A percentile compares a stretch with the other conserved stretches of the same genome.
Evolutionary conservation across 2,329 filamentous ascomycete species (phyloP).

Genomic region (Colletotrichum horii): DNA sequence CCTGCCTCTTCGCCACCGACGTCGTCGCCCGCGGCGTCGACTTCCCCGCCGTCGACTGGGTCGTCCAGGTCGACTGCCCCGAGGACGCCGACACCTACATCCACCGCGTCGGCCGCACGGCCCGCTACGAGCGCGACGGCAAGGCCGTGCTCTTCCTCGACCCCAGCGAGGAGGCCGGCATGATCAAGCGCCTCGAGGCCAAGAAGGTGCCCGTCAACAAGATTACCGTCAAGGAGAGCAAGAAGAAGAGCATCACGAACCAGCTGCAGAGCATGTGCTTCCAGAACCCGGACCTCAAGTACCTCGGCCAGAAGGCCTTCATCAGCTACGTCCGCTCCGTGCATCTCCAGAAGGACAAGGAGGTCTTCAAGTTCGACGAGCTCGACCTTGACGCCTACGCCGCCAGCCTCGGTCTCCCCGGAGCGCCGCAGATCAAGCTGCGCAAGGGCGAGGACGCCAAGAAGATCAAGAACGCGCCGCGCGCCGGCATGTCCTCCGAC

Average conservation of each 20-base stretch:
- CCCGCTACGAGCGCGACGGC: constrained; percentile 88
- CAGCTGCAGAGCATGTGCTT: constrained; percentile 96
- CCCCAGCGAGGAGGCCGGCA: constrained; percentile 90
- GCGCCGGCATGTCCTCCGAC: constrained; percentile 68
- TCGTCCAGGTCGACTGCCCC: constrained; percentile 97
- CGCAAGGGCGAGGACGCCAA: constrained; percentile 89
- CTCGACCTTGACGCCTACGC: constrained; percentile 88
- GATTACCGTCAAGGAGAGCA: constrained; percentile 87
- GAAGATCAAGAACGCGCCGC: constrained; percentile 83
- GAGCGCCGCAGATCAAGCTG: constrained; percentile 92
- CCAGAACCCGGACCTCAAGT: constrained; percentile 91
- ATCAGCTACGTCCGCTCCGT: constrained; percentile 87
- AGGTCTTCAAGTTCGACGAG: constrained; percentile 83
- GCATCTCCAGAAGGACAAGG: constrained; percentile 88
- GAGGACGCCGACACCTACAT: constrained; percentile 98
- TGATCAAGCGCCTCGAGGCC: constrained; percentile 82
- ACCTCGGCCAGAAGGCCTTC: constrained; percentile 95
- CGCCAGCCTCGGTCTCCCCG: constrained; percentile 83
- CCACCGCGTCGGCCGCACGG: constrained; percentile 91
- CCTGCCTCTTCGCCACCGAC: constrained; percentile 94
- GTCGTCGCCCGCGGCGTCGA: constrained; percentile 93
- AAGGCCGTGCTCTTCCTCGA: constrained; percentile 90
- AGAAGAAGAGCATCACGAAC: constrained; percentile 83
- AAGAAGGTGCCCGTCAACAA: constrained; percentile 89
- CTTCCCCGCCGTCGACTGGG: constrained; percentile 97